A percentile compares a stretch with the other conserved stretches of the same genome.
phyloP scores from a whole-genome alignment of 768 basidiomycete genomes.

The Lentinula raphanica region DNA sequence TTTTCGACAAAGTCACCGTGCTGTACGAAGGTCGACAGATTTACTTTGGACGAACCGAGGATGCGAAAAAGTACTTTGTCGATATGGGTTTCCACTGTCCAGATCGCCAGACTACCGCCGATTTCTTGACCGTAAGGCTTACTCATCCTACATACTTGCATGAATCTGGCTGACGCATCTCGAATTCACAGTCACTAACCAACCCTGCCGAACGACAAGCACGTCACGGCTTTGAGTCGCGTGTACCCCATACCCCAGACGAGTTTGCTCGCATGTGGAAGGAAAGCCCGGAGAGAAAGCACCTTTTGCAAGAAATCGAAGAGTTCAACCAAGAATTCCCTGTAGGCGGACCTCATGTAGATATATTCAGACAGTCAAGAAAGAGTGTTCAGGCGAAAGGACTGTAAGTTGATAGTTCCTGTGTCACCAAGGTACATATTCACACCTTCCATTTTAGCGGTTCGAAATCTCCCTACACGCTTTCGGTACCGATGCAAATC shows the following conservation, averaged over 20 bases:
- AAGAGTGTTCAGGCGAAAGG: constrained; percentile 32
- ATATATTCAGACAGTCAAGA: constrained; percentile 26
- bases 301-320: constrained; percentile 22
- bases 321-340: constrained; percentile 26
- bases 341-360: constrained; percentile 19
- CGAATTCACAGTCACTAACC: constrained; percentile 22
- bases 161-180: neutral
- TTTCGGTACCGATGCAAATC: constrained; percentile 40
- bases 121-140: constrained; percentile 34
- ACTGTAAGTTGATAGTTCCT: constrained; percentile 9
- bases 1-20: constrained; percentile 43
- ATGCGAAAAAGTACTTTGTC: constrained; percentile 39
- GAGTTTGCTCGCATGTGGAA: constrained; percentile 36
- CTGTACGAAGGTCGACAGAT: constrained; percentile 44
- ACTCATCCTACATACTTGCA: neutral
- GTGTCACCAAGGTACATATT: neutral
- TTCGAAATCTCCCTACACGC: constrained; percentile 31
- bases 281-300: constrained; percentile 27
- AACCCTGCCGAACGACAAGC: constrained; percentile 31
- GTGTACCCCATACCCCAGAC: constrained; percentile 35
- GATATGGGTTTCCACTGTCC: constrained; percentile 41
- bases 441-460: constrained; percentile 11
- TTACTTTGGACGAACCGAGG: constrained; percentile 37
- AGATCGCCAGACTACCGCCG: constrained; percentile 40
- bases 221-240: constrained; percentile 26